phyloP scores from a whole-genome alignment of 352 stramenopile genomes.

The Phytophthora fragariae region DNA sequence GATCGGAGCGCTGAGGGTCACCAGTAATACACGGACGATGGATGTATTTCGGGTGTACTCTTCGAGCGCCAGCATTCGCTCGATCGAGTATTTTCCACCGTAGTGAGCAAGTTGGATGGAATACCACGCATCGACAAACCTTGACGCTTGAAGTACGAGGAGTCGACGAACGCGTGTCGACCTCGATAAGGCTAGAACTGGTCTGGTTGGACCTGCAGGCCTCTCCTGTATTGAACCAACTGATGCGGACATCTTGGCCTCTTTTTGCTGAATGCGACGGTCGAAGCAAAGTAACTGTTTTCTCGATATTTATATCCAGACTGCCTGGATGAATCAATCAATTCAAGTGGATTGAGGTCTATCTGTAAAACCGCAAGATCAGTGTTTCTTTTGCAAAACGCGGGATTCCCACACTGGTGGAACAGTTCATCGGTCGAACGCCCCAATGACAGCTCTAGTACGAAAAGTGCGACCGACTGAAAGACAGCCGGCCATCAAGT shows the following conservation, averaged over 20 bases:
- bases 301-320: no score
- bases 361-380: no score
- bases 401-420: no score
- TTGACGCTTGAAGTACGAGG: background rate
- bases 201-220: background rate
- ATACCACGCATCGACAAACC: slow-evolving; percentile 10
- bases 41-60: slow-evolving; percentile 23
- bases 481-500: no score
- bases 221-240: background rate
- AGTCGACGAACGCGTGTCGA: background rate
- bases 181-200: background rate
- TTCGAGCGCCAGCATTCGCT: slow-evolving; percentile 28
- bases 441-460: no score
- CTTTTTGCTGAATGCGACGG: background rate
- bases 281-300: no score
- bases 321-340: no score
- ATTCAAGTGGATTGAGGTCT: no score
- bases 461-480: no score
- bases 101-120: slow-evolving; percentile 17
- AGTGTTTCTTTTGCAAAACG: no score
- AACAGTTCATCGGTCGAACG: no score
- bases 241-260: background rate
- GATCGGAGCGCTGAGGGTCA: background rate
- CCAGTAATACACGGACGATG: slow-evolving; percentile 8
- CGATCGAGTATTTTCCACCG: slow-evolving; percentile 25